Evolutionary conservation across 371 early-diverging fungal genomes (phyloP), one percentile per base, ranked within the genome.

Genomic region (Apophysomyces trapeziformis): DNA sequence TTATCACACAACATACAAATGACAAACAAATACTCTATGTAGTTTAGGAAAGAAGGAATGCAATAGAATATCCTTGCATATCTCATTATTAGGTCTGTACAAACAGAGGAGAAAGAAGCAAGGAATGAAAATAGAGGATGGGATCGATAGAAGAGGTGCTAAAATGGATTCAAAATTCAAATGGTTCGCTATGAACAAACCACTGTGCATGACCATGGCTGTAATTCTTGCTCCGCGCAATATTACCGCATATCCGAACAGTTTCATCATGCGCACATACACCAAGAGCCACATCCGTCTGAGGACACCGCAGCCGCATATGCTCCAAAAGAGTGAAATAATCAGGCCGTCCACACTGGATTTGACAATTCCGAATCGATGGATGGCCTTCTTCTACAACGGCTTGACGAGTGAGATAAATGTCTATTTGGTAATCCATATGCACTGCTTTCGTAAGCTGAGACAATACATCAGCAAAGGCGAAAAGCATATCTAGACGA

Each of bases 191-290:
- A 45, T 67, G 64, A n/a, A 81, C 37, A 11, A 50, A 35, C 81
- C 81, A 81, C 7, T 65, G 66, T 5, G 73, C 58, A 50, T 58
- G 11, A n/a, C 16, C 4, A 72, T 67, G 35, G 65, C 75, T 63
- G 64, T 50, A 62, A 58, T 65, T 7, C 56, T 60, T 9, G 44
- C 65, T 59, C 47, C 68, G 35, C 57, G 67, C 67, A 60, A 66
- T 12, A 56, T 67, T 67, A 4, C 69, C 64, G 38, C 73, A 73
- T 26, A 32, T 12, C 13, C 47, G 39, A 5, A 67, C 59, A 9
- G 73, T 74, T 21, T 61, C 70, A 41, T 73, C 65, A 64, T 77
- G 74, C 0, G 81, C 76, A 58, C 81, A 81, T 5, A 78, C 38
- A 35, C 76, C 78, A 38, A 81, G 43, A 7, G 58, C 73, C 0